Evolutionary conservation across 2,329 filamentous ascomycete species (phyloP), one percentile per base, ranked within the genome.

Genomic region (Penicillium sclerotiorum): DNA sequence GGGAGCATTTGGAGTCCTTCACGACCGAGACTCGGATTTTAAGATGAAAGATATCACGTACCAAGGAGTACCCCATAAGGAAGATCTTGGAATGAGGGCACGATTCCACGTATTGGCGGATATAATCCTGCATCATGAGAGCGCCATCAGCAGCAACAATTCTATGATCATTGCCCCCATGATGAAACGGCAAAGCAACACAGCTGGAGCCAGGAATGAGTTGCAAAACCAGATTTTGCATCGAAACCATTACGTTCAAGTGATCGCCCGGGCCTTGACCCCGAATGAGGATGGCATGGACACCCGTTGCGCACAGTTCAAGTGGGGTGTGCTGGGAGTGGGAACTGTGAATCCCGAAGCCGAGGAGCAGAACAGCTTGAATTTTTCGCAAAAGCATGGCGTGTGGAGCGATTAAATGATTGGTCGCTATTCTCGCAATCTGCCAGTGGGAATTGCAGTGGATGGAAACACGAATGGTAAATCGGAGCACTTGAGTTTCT

Each of bases 221-320:
- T 36, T 58, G 38, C 8, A 61, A 38, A 7, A 62, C 39, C 20
- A 62, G 33, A 25, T 60, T 56, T 21, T 59, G 56, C 25, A 62
- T 55, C 1, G 56, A 50, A 8, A 51, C 53, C 54, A 61, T 44
- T 15, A 61, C 60, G 38, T 61, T 60, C 36, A 61, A 42, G 37
- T 60, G 48, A 53, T 62, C 57, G 21, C 60, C 60, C 4, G 47
- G 48, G 7, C 59, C 60, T 36, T 62, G 53, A 4, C 60, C 59
- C 6, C 57, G 58, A 21, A 56, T 49, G 3, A 62, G 53, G 33
- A 62, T 60, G 18, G 58, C 53, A 48, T 62, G 60, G 7, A 62
- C 52, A 4, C 57, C 45, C 1, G 55, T 56, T 8, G 60, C 60
- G 32, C 60, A 62, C 9, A 49, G 46, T 20, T 49, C 28, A 2